Base-by-base conservation (phyloP, 208 protist species). In the Trypanosoma melophagium region DNA sequence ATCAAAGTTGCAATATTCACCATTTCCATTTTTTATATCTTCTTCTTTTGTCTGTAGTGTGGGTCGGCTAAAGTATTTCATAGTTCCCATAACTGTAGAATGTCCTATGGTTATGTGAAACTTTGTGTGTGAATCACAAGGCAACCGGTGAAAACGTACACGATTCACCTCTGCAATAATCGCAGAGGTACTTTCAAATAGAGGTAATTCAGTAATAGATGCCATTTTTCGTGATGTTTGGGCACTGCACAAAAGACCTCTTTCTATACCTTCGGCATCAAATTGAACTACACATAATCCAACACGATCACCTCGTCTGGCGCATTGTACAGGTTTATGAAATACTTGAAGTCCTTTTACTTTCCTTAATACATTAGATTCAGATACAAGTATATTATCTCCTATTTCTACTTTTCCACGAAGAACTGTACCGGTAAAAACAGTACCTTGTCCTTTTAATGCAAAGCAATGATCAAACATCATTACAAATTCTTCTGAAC, bases 391-490 rank as follows among this genome's bases (percentile, higher is more conserved):
- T n/a, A 98, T 69, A 4, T 57, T 78, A 56, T 98, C 84, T 16
- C 89, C 89, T 7, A 98, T 83, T 9, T 56, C 59, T 4, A 98
- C 69, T 13, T 65, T 28, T 22, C 98, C 98, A 12, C 67, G 60
- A 9, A 97, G 70, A 0, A 99, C 80, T n/a, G 98, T 99, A 51
- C 97, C 97, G 0, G 98, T 99, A 63, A 99, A 81, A 12, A 99
- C 88, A 12, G 94, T 97, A 42, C 97, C 98, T 66, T 99, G 95
- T 9, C 97, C 97, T 35, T 96, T 92, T 41, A 99, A 92, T 17
- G 82, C 81, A 79, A 99, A 99, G 86, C 98, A 99, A 79, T 99
- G 98, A 74, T 99, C 98, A 63, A 99, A 84, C 31, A 96, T 84
- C 85, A 98, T 96, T 53, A 97, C 69, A 54, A 99, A 98, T 8